Evolutionary conservation across 257 asterid species (phyloP).

Genomic region (Solanum stenotomum): DNA sequence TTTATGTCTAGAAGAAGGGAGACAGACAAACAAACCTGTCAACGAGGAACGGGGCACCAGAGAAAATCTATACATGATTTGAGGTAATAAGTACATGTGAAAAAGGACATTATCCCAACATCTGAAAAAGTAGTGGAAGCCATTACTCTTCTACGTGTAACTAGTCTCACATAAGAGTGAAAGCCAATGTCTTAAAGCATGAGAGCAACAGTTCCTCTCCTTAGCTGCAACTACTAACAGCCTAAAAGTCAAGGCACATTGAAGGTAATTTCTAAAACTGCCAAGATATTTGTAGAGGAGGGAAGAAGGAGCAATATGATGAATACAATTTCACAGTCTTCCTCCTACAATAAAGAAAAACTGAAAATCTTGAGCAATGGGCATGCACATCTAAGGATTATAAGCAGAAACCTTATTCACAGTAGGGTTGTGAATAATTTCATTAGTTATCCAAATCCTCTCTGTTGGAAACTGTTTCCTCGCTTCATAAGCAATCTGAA

Average conservation of each 20-base stretch:
- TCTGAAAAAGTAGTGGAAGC: neutral
- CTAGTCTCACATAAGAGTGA: neutral
- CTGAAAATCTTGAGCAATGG: neutral
- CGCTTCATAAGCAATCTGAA: slow-evolving; percentile 97
- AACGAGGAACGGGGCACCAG: neutral
- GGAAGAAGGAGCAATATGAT: neutral
- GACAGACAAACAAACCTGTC: neutral
- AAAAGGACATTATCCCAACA: neutral
- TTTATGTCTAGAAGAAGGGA: neutral
- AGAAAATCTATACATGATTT: neutral
- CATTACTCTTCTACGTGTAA: neutral
- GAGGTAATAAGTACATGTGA: neutral
- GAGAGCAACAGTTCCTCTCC: neutral
- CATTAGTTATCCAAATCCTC: slow-evolving; percentile 89
- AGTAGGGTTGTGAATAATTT: slow-evolving; percentile 91
- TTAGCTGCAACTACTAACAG: neutral
- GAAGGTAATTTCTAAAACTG: neutral
- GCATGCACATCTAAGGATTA: neutral
- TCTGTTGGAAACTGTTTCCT: slow-evolving; percentile 80
- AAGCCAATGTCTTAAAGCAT: neutral
- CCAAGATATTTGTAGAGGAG: neutral
- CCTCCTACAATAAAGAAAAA: neutral
- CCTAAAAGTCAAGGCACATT: neutral
- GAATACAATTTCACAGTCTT: neutral
- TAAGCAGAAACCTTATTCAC: slow-evolving; percentile 61